phyloP scores from a whole-genome alignment of 1,139 yeast species.

The Yamadazyma conglobata region DNA sequence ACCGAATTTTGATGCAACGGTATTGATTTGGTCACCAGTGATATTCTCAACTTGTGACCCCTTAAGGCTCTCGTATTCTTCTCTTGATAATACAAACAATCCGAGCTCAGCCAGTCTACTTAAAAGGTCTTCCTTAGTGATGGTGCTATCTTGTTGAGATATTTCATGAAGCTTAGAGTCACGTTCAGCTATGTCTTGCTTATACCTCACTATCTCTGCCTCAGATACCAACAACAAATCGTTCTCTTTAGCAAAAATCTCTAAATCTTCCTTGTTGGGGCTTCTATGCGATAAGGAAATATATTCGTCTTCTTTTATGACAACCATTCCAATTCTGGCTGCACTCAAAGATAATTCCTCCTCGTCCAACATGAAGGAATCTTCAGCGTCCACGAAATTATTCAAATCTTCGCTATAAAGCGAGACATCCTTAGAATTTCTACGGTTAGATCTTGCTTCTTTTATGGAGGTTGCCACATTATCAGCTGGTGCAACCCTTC shows the following conservation, averaged over 20 bases:
- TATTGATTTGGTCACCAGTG: slow-evolving; percentile 15
- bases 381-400: slow-evolving; percentile 34
- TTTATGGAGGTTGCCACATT: slow-evolving; percentile 13
- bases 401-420: slow-evolving; percentile 14
- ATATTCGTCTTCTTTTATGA: slow-evolving; percentile 24
- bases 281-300: slow-evolving; percentile 13
- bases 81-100: slow-evolving; percentile 25
- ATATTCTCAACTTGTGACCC: slow-evolving; percentile 14
- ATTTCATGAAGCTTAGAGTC: slow-evolving; percentile 30
- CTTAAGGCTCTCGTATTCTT: slow-evolving; percentile 30
- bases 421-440: slow-evolving; percentile 16
- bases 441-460: slow-evolving; percentile 13
- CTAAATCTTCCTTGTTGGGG: slow-evolving; percentile 16
- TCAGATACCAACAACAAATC: slow-evolving; percentile 21
- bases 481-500: slow-evolving; percentile 7
- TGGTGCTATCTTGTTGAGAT: slow-evolving; percentile 16
- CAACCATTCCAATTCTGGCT: slow-evolving; percentile 34
- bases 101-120: slow-evolving; percentile 43
- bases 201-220: slow-evolving; percentile 25
- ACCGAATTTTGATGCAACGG: slow-evolving; percentile 22
- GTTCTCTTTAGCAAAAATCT: slow-evolving; percentile 15
- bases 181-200: slow-evolving; percentile 32
- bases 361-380: slow-evolving; percentile 27
- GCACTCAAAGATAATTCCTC: slow-evolving; percentile 30
- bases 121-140: slow-evolving; percentile 23